These are phyloP conservation scores for Byssochlamys sp. DNA, from an alignment of 2,329 filamentous ascomycete species.

Conservation along the genomic window DNA sequence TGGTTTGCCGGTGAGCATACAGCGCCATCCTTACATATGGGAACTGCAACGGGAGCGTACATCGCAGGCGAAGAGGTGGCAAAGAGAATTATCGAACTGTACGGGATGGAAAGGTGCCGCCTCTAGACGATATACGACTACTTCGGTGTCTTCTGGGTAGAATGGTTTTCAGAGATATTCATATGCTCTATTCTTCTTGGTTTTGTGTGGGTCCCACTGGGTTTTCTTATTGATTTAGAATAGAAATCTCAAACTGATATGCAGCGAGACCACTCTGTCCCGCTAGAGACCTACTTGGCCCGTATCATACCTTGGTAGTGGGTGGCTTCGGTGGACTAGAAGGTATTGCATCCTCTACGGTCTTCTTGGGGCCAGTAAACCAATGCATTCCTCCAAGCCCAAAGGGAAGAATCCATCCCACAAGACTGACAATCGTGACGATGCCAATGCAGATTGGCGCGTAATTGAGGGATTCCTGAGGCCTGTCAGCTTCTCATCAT, in stretches of 20 bases:
- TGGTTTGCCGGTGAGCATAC: slow-evolving; percentile 35
- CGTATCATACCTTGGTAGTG: not conserved
- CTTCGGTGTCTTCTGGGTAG: not conserved
- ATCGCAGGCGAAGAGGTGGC: not conserved
- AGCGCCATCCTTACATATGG: not conserved
- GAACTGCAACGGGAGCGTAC: not conserved
- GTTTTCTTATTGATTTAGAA: not conserved
- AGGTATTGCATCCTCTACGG: slow-evolving; percentile 19
- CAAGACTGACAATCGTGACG: slow-evolving; percentile 25
- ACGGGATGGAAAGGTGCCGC: not conserved
- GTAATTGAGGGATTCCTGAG: slow-evolving; percentile 28
- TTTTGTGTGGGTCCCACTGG: not conserved
- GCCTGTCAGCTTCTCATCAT: not conserved
- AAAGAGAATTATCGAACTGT: not conserved
- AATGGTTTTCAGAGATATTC: not conserved
- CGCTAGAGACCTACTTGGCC: not conserved
- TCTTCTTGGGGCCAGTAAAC: slow-evolving; percentile 31
- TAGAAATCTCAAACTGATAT: not conserved
- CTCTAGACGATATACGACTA: not conserved
- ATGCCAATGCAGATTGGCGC: slow-evolving; percentile 32
- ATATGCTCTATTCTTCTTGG: not conserved
- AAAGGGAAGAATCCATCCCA: slow-evolving; percentile 29
- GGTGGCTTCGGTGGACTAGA: not conserved
- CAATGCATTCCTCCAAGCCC: slow-evolving; percentile 24
- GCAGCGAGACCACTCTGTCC: not conserved